Evolutionary conservation across 805 yeast genomes (phyloP), one percentile per base, ranked within the genome.

Genomic region (Nakazawaea populi): DNA sequence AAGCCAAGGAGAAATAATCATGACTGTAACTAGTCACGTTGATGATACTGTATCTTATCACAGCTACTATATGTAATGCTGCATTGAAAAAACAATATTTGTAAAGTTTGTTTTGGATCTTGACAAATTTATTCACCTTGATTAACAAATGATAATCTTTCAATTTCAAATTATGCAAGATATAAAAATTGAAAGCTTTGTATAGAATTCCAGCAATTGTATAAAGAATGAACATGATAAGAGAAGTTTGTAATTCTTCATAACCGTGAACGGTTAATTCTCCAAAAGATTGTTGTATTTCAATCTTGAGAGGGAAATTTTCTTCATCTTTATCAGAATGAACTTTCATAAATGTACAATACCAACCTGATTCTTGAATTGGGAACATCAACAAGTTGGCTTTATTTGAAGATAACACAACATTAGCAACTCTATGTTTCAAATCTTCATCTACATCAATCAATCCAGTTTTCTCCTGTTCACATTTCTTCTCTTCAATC

Each of bases 11-110:
- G 24, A 64, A 35, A n/a, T 54, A 52, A 27, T 56, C 50, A 12
- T 58, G 55, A 8, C 40, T 46, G 48, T 68, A 65, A n/a, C 67
- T 46, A 6, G 53, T 51, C 14, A 46, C 41, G 27, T 51, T 51
- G 40, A 51, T 51, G 31, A 51, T 46, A 29, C 47, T 45, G 37
- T 51, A 51, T 27, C 53, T 36, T 6, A 34, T 38, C 14, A 43
- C 44, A 5, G 53, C 46, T 7, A 46, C 44, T 35, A 51, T 14
- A 42, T 30, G 27, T 30, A 46, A 42, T 8, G 24, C 10, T 6
- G 44, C 35, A 32, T 42, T 46, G 38, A 51, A 30, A 7, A 51
- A 18, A 42, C 43, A 42, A 34, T 46, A 51, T 34, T 46, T 42
- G 32, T 45, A 46, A 12, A 51, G 37, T 11, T 7, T 27, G 27